Evolutionary conservation across 2,329 filamentous ascomycete species (phyloP).

Genomic region (Talaromyces sp.): DNA sequence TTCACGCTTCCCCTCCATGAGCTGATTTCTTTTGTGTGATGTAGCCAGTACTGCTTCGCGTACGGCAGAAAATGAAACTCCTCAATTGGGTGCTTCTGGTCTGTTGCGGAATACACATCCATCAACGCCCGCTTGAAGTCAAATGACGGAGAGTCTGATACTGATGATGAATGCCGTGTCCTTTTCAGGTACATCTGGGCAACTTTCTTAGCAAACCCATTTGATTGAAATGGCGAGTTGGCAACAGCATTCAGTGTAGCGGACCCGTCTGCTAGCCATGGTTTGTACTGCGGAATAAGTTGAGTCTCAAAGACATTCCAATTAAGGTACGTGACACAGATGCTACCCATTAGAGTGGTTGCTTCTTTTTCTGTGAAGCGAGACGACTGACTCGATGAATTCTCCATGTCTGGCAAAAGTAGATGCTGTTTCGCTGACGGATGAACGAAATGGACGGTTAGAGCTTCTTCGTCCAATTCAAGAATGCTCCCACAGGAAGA

Average conservation of each 20-base stretch:
- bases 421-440: conserved; percentile 5
- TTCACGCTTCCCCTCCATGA: not conserved
- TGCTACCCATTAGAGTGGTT: not conserved
- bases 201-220: not conserved
- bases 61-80: not conserved
- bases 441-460: conserved; percentile 3
- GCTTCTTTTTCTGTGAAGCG: not conserved
- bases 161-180: not conserved
- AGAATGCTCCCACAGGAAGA: conserved; percentile 1
- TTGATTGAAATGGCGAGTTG: not conserved
- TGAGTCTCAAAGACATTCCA: not conserved
- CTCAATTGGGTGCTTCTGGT: not conserved
- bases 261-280: not conserved
- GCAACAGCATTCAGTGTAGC: not conserved
- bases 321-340: conserved; percentile 3
- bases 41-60: not conserved
- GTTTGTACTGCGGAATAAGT: not conserved
- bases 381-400: not conserved
- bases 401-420: not conserved
- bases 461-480: conserved; percentile 1
- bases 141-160: not conserved
- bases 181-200: not conserved
- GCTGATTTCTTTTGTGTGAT: not conserved
- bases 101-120: not conserved
- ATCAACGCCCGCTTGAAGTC: not conserved